These are phyloP conservation scores for Agrocybe pediades DNA, from an alignment of 768 basidiomycete genomes.

Conservation along the genomic window DNA sequence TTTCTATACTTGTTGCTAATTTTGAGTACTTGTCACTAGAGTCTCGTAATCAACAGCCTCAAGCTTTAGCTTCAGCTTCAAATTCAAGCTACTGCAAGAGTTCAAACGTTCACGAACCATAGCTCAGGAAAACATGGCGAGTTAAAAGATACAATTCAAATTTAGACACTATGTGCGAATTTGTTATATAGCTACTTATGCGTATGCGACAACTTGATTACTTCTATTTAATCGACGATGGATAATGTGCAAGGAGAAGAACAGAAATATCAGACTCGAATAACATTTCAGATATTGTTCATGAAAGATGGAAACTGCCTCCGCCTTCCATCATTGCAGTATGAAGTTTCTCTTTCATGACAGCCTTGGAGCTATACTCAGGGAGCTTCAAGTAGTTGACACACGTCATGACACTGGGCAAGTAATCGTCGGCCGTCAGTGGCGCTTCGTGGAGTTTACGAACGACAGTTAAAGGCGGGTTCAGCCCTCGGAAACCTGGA, in stretches of 20 bases:
- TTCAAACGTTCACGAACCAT: no score
- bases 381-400: slow-evolving; percentile 96
- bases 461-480: slow-evolving; percentile 93
- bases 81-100: no score
- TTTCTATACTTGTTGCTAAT: no score
- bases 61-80: no score
- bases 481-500: slow-evolving; percentile 90
- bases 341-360: slow-evolving; percentile 82
- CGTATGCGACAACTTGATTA: slow-evolving; percentile 18
- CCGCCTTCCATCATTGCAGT: slow-evolving; percentile 92
- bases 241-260: slow-evolving; percentile 8
- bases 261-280: slow-evolving; percentile 8
- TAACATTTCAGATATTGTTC: slow-evolving; percentile 25
- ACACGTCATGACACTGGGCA: slow-evolving; percentile 99
- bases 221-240: slow-evolving; percentile 7
- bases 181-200: slow-evolving; percentile 14
- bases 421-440: slow-evolving; percentile 88
- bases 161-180: slow-evolving; percentile 8
- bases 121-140: neutral
- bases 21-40: no score
- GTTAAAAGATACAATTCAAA: slow-evolving; percentile 8
- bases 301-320: slow-evolving; percentile 97
- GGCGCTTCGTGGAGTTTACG: slow-evolving; percentile 95
- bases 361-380: slow-evolving; percentile 86
- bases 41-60: no score